Evolutionary conservation across 208 protist genomes (phyloP), one percentile per base, ranked within the genome.

Genomic region (Wallacemonas sp.): DNA sequence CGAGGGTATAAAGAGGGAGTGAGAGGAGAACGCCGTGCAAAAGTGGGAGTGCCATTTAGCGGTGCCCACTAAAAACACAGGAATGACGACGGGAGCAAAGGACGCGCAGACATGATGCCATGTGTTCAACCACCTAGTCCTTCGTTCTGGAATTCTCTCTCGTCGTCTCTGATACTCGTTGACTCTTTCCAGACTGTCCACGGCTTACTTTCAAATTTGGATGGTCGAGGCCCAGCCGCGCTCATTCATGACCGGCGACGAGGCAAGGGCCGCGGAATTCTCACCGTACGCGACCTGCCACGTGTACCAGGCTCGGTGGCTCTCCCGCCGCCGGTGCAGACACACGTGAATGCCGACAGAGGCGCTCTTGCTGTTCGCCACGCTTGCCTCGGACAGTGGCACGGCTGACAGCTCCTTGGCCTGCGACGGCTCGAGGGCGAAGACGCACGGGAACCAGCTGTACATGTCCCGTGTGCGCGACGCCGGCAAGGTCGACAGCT

Each of bases 391-490:
- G 31, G 7, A 8, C 29, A 18, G 18, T 23, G 31, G 11, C n/a
- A 12, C 20, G 16, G 26, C 29, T 8, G 29, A 36, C 12, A 59
- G 32, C 52, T 59, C 52, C 52, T 23, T 59, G 16, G 62, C 62
- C 49, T 71, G 66, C 14, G 61, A 39, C 22, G 86, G 85, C n/a
- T 82, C 79, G 1, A 92, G 38, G 0, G 86, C 57, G 57, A 96
- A 84, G 25, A 87, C 52, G 73, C 77, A 89, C 0, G 91, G 91
- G 69, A 96, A 96, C 89, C 91, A 96, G 71, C 91, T 96, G 74
- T 86, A 94, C 80, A 96, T 81, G 54, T 69, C 77, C 23, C 31
- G 28, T 18, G 91, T 94, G 33, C 86, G 80, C 3, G 52, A 14
- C 10, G 16, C 29, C 4, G 31, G 31, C 29, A 59, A 14, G 11